A percentile compares a stretch with the other conserved stretches of the same genome.
Conservation (phyloP, 164 flowering plant genomes). For the Stephania japonica region DNA sequence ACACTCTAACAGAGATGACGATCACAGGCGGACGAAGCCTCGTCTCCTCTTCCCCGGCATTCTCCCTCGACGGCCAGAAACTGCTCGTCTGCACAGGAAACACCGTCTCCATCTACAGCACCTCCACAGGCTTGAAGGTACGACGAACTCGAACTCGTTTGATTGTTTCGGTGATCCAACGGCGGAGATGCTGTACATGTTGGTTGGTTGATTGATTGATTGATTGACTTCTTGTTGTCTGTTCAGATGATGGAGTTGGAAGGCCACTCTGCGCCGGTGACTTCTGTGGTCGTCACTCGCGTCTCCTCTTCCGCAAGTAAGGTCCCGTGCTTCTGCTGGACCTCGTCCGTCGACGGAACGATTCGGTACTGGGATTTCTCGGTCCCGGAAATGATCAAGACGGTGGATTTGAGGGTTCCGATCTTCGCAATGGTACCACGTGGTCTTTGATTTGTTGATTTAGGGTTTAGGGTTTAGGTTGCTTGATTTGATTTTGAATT, state of each 20-base stretch:
- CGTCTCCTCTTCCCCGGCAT: conserved; percentile 66
- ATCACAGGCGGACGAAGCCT: conserved; percentile 69
- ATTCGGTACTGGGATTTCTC: conserved; percentile 90
- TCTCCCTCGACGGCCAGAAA: conserved; percentile 77
- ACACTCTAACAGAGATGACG: conserved; percentile 38
- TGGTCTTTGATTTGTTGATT: neutral
- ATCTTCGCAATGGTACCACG: conserved; percentile 71
- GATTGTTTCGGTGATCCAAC: too few relatives aligned
- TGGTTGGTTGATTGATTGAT: too few relatives aligned
- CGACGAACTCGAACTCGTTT: neutral
- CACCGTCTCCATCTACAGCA: conserved; percentile 75
- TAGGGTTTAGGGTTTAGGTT: too few relatives aligned
- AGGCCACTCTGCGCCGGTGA: conserved; percentile 70
- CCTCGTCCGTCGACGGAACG: conserved; percentile 86
- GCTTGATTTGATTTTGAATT: too few relatives aligned
- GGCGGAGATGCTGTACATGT: neutral
- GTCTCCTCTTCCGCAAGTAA: conserved; percentile 32
- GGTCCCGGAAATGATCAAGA: conserved; percentile 62
- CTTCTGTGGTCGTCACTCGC: conserved; percentile 74
- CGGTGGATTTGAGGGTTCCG: conserved; percentile 47
- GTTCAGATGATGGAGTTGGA: conserved; percentile 61
- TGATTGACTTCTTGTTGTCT: neutral
- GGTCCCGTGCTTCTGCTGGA: conserved; percentile 73
- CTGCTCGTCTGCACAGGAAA: conserved; percentile 74
- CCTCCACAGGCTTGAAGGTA: conserved; percentile 73